Evolutionary conservation across 441 rosid genomes (phyloP), one percentile per base, ranked within the genome.

Genomic region (Flueggea neowawraea): DNA sequence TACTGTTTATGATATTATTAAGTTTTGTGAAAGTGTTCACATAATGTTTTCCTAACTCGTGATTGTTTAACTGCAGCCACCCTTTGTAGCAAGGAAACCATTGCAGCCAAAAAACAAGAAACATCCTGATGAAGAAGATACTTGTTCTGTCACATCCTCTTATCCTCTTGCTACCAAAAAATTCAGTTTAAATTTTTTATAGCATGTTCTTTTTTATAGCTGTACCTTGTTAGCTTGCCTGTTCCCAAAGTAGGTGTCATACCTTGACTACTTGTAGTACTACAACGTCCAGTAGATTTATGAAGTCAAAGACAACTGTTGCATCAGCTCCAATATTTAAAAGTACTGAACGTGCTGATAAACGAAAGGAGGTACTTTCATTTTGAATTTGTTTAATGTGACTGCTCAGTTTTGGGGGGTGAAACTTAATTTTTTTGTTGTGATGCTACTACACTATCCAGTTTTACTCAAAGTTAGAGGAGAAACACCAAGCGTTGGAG

Each of bases 401-500:
- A 52, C 16, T 41, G 41, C 66, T 57, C 58, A n/a, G 31, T 54
- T 55, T 43, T 3, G 3, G 49, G 4, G 50, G 9, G n/a, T 49
- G 33, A 52, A 45, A 43, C 14, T 57, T 50, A 48, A 54, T 62
- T 52, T 59, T 61, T 52, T 66, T 70, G 17, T 54, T 47, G 54
- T 78, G 65, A 65, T 72, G 16, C 36, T 52, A 54, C 68, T 58
- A 47, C 52, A 56, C 67, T 58, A 47, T 63, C 49, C 41, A 94
- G 99, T 94, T 89, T 71, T 82, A 82, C 75, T 79, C 89, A 50
- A 94, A 91, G 72, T 72, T 94, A 67, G 97, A 84, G 58, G 96
- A 89, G 90, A 94, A 91, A 72, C 87, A 94, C 45, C 94, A 72
- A 78, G 97, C 99, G 4, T 51, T 84, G 78, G 97, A 91, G 74